phyloP scores from a whole-genome alignment of 2,329 filamentous ascomycete species.

The Cladosporium austrohemisphaericum region DNA sequence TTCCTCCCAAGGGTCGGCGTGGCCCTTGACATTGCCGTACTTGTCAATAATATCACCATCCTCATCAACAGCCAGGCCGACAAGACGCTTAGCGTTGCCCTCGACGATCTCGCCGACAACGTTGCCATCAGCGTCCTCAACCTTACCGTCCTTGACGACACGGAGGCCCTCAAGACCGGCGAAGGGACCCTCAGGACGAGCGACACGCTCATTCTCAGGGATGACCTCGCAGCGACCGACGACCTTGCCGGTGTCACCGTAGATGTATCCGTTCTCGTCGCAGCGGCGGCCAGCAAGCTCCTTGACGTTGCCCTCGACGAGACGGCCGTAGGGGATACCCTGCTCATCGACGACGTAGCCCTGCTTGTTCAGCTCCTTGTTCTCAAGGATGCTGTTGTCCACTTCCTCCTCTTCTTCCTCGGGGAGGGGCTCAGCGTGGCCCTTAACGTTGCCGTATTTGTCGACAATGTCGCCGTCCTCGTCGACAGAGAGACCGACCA shows the following conservation, averaged over 20 bases:
- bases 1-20: slow-evolving; percentile 58
- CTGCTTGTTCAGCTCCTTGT: slow-evolving; percentile 55
- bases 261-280: slow-evolving; percentile 54
- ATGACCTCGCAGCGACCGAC: slow-evolving; percentile 57
- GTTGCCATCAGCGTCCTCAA: slow-evolving; percentile 75
- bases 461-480: slow-evolving; percentile 62
- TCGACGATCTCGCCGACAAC: slow-evolving; percentile 68
- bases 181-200: slow-evolving; percentile 62
- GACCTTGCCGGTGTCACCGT: slow-evolving; percentile 54
- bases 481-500: slow-evolving; percentile 57
- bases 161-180: slow-evolving; percentile 62
- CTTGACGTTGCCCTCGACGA: slow-evolving; percentile 55
- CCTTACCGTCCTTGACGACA: slow-evolving; percentile 65
- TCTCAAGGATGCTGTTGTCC: slow-evolving; percentile 53
- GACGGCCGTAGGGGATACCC: slow-evolving; percentile 53
- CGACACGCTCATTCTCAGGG: slow-evolving; percentile 54
- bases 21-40: slow-evolving; percentile 61
- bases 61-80: slow-evolving; percentile 71
- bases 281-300: slow-evolving; percentile 55
- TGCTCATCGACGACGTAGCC: slow-evolving; percentile 53
- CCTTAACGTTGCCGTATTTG: slow-evolving; percentile 59
- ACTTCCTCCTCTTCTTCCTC: slow-evolving; percentile 44
- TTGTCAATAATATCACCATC: slow-evolving; percentile 79
- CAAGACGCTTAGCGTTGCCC: slow-evolving; percentile 68
- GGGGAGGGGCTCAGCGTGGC: slow-evolving; percentile 54